Base-by-base conservation (phyloP, 2,329 filamentous ascomycete species). In the Cercospora berteroae region DNA sequence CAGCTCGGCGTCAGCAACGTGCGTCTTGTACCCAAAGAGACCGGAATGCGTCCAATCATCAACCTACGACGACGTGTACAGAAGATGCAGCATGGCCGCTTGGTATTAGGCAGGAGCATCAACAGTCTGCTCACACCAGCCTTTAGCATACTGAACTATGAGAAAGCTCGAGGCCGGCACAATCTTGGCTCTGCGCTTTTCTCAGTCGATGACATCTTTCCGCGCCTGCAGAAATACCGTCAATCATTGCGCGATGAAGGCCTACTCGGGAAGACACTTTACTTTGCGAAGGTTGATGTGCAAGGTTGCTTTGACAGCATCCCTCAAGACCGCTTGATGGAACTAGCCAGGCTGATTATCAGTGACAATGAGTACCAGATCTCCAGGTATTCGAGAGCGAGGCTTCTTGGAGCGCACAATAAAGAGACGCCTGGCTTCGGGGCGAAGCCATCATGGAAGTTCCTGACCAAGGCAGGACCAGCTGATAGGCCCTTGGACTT, bases 271-370 rank as follows among this genome's bases (percentile, higher is more conserved):
- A 74, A 76, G 8, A 82, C 79, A 4, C 80, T 97, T 1, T 98
- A 91, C 79, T 96, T 98, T 79, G 94, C 89, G 68, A 99, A 99
- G 77, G 83, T 96, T 12, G 95, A 99, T 75, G 94, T 99, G 20
- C 87, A 92, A 76, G 88, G 92, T 2, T 96, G 94, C 73, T 99
- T 97, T 77, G 95, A 99, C 78, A 97, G 91, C 0, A 97, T 99
- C 55, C 95, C 95, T 0, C 95, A 98, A 77, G 80, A 85, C 27
- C 87, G 88, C 0, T 82, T 98, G 18, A 76, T 97, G 36, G 77
- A 83, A 25, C 82, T 98, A 27, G 85, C 96, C 70, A 81, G 83
- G 50, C 76, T 78, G 70, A 66, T 88, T 76, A 62, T 87, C 86
- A 70, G 87, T 79, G 70, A 90, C 66, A 79, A 84, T 3, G 80